Evolutionary conservation across 176 grass and related monocot genomes (phyloP).

Genomic region (Avena eriantha): DNA sequence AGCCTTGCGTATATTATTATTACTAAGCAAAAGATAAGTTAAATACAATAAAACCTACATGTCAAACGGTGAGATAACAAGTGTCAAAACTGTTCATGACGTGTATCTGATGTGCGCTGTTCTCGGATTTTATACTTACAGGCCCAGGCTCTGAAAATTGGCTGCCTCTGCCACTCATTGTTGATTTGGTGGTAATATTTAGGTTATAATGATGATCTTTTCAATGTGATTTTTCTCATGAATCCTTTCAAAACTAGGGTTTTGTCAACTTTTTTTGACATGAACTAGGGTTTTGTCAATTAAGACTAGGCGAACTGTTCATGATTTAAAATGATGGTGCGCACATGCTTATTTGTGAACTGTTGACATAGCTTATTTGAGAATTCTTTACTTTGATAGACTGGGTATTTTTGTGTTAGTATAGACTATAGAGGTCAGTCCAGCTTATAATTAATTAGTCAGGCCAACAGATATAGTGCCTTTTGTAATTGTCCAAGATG

Average conservation of each 20-base stretch:
- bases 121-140: background rate
- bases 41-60: background rate
- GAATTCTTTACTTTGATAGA: background rate
- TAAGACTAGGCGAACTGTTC: background rate
- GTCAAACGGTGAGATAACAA: background rate
- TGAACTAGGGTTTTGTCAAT: background rate
- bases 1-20: background rate
- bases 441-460: background rate
- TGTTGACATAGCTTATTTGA: background rate
- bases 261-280: too few relatives aligned
- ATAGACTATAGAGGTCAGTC: background rate
- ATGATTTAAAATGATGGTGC: background rate
- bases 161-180: background rate
- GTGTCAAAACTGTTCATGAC: background rate
- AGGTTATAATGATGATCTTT: background rate
- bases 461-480: background rate
- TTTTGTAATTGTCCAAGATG: background rate
- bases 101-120: background rate
- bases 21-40: background rate
- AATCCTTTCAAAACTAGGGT: background rate
- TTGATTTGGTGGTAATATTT: background rate
- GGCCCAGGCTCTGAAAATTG: background rate
- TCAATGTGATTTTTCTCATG: background rate
- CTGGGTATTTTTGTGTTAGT: background rate
- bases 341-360: background rate